These are phyloP conservation scores for Phyllosticta citribraziliensis DNA, from an alignment of 2,329 filamentous ascomycete genomes.

Conservation along the genomic window DNA sequence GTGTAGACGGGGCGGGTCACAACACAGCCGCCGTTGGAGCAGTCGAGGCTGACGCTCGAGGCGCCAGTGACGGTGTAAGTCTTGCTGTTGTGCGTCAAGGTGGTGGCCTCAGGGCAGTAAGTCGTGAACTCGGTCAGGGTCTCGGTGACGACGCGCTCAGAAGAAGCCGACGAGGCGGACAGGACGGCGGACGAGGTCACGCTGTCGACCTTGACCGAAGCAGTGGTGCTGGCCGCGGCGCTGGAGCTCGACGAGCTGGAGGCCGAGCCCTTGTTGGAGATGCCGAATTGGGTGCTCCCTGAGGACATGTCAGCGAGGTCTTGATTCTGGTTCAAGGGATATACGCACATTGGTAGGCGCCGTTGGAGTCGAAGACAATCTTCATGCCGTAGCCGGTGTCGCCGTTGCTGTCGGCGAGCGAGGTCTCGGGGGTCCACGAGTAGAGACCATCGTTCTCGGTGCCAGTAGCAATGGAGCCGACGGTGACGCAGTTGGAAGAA, in stretches of 20 bases:
- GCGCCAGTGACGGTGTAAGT: slow-evolving; percentile 10
- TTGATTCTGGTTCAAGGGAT: neutral
- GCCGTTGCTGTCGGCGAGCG: slow-evolving; percentile 34
- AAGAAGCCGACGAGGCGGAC: slow-evolving; percentile 9
- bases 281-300: slow-evolving; percentile 51
- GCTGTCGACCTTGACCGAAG: slow-evolving; percentile 12
- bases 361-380: slow-evolving; percentile 49
- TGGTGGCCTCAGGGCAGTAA: slow-evolving; percentile 18
- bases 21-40: slow-evolving; percentile 16
- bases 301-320: neutral
- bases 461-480: slow-evolving; percentile 38
- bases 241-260: neutral
- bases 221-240: slow-evolving; percentile 12
- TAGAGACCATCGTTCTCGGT: slow-evolving; percentile 48
- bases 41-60: slow-evolving; percentile 16
- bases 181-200: slow-evolving; percentile 1
- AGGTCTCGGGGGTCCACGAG: slow-evolving; percentile 43
- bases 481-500: slow-evolving; percentile 42
- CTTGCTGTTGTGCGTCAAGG: slow-evolving; percentile 1
- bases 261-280: slow-evolving; percentile 33
- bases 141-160: slow-evolving; percentile 21
- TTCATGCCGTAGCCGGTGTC: slow-evolving; percentile 50
- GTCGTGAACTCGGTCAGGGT: slow-evolving; percentile 24
- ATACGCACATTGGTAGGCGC: slow-evolving; percentile 46
- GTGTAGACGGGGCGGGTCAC: slow-evolving; percentile 17